These are phyloP conservation scores for Ettlia oleoabundans DNA, from an alignment of 139 green algal genomes.

Conservation along the genomic window DNA sequence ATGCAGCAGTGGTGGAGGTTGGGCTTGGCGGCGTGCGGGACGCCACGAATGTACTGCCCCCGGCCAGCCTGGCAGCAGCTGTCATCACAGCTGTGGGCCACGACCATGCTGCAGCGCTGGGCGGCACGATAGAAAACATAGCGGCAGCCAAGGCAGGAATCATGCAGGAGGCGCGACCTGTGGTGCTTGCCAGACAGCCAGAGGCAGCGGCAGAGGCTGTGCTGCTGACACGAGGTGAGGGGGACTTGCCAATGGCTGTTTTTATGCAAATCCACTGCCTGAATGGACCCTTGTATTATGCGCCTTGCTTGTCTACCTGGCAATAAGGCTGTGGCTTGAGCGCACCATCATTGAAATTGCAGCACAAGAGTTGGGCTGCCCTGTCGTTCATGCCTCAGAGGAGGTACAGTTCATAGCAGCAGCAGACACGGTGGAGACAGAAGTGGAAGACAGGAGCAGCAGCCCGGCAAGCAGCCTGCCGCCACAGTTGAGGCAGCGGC, in stretches of 20 bases:
- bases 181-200: conserved; percentile 71
- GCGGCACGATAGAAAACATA: conserved; percentile 69
- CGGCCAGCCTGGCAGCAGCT: conserved; percentile 41
- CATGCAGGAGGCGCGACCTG: conserved; percentile 63
- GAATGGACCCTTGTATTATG: too few species aligned
- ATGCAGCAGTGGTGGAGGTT: conserved; percentile 82
- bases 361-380: conserved; percentile 24
- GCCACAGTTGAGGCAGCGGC: conserved; percentile 3
- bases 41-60: conserved; percentile 84
- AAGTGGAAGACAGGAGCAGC: not conserved
- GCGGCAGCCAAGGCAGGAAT: conserved; percentile 85
- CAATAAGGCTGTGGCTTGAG: too few species aligned
- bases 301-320: too few species aligned
- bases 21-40: conserved; percentile 82
- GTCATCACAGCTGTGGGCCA: conserved; percentile 56
- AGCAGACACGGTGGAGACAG: too few species aligned
- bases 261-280: too few species aligned
- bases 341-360: not conserved
- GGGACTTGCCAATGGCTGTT: not conserved
- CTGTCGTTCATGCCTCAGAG: conserved; percentile 9
- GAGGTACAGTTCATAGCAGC: conserved; percentile 23
- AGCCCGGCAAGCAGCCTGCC: too few species aligned
- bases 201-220: conserved; percentile 48
- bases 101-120: conserved; percentile 80
- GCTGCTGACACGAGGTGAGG: conserved; percentile 38